Evolutionary conservation across 106 monocot genomes (phyloP), one percentile per base, ranked within the genome.

Genomic region (Xerophyta viscosa): DNA sequence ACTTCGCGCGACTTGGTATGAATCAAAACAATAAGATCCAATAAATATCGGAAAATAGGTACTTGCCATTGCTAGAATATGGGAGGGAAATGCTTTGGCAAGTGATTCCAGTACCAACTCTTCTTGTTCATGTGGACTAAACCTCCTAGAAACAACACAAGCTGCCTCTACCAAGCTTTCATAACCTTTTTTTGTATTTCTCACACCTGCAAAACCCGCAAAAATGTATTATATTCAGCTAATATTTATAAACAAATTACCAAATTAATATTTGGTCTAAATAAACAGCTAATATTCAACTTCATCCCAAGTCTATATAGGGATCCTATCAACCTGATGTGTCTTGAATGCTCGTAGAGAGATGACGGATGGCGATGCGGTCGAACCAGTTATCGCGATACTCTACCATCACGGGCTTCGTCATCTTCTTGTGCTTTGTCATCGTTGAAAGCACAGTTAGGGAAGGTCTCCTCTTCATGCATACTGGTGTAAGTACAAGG

Each of bases 321-420:
- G 7, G 3, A 12, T 24, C 3, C 24, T 13, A 4, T 27, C 14
- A 39, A 82, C 77, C 83, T 6, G 71, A 48, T 6, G 72, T 48
- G 7, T 50, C 36, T 56, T 86, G 78, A 20, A 91, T 24, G 30
- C 61, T 76, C 17, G 26, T 49, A 2, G 91, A 72, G n/a, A 91
- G 64, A 56, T 73, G 60, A 21, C 8, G 62, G 20, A 91, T 86
- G 49, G 86, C 91, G 9, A 86, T 63, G 20, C 64, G 56, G 24
- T 82, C 82, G 51, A 91, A 79, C 86, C 91, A 91, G 71, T 36
- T 82, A 41, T 91, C 91, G 0, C 44, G 6, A 46, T 91, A 82
- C 54, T 23, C 69, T 8, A 66, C 67, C 47, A 19, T 20, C 41
- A 14, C 7, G 41, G 36, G 39, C 11, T 31, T 4, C 2, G 63